Base-by-base conservation (phyloP, 164 flowering plant genomes). In the Piper longum region DNA sequence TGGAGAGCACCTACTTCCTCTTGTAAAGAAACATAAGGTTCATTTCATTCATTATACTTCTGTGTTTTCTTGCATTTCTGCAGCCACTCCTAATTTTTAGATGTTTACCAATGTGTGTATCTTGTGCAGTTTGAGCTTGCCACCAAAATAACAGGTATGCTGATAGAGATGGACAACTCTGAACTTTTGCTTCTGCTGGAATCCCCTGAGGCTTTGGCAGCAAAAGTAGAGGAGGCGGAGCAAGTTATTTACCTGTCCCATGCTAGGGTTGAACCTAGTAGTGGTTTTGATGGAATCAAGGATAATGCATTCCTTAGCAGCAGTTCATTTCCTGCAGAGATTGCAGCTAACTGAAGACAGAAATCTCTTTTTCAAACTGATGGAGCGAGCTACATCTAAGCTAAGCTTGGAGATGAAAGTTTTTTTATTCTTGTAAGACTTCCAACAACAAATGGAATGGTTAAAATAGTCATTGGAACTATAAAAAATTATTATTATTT, bases 101-200 rank as follows among this genome's bases (percentile, higher is more conserved):
- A 9, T 48, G 52, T 9, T 48, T 14, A 26, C 36, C 52, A 3
- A 2, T 9, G 52, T 48, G 52, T 14, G 14, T 48, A 0, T 48
- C 14, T 4, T 56, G 54, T 77, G 74, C 87, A 91, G 98, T 78
- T 76, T 68, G 91, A 85, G 17, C 84, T 81, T 62, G 89, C 81
- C 41, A 77, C 83, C 9, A 91, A 91, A 70, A 87, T 88, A 18
- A 91, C 95, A 1, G 96, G 98, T 51, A 91, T 88, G 96, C 80
- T 91, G 19, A 64, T 91, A 75, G 98, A 91, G 83, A 88, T 91
- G 95, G 96, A 87, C 79, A 88, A 87, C 68, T 61, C 86, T 0
- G 96, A 88, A 65, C 57, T 91, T 66, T 80, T 91, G 1, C 75
- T 82, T 57, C 60, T 91, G 41, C 70, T 91, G 72, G 91, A 91